phyloP scores from a whole-genome alignment of 78 protist species.

The Cavenderia fasciculata region DNA sequence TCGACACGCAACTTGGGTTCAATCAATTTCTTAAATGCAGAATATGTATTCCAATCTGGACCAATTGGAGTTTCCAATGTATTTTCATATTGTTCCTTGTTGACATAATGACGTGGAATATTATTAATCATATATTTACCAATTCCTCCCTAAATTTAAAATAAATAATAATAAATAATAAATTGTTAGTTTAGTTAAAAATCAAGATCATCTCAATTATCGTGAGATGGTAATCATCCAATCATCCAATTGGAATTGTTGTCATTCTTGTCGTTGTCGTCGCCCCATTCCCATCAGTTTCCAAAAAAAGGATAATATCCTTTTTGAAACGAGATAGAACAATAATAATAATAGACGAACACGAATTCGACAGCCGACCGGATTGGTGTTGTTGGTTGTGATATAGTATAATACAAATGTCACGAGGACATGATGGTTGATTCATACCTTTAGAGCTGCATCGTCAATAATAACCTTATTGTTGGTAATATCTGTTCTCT shows the following conservation, averaged over 20 bases:
- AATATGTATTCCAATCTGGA: constrained; percentile 56
- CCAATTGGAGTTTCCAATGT: constrained; percentile 39
- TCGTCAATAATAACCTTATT: constrained; percentile 66
- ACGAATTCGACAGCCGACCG: too few relatives aligned
- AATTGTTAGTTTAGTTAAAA: background rate
- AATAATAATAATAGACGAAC: too few relatives aligned
- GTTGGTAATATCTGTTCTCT: constrained; percentile 17
- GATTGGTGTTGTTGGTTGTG: too few relatives aligned
- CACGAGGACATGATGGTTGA: too few relatives aligned
- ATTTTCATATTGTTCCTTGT: constrained; percentile 64
- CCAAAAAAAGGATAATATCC: too few relatives aligned
- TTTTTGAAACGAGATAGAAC: too few relatives aligned
- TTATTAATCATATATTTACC: constrained; percentile 41
- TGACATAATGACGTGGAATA: constrained; percentile 25
- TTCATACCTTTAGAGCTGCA: constrained; percentile 22
- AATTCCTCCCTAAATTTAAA: background rate
- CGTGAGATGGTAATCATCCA: background rate
- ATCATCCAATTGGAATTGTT: background rate
- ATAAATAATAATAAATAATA: too few relatives aligned
- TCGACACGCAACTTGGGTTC: constrained; percentile 48
- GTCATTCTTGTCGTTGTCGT: too few relatives aligned
- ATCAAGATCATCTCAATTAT: background rate
- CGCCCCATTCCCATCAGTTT: too few relatives aligned
- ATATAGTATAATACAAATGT: too few relatives aligned
- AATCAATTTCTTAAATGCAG: constrained; percentile 33